A percentile compares a stretch with the other conserved stretches of the same genome.
Conservation (phyloP, 768 basidiomycete species). For the Strobilomyces confusus region DNA sequence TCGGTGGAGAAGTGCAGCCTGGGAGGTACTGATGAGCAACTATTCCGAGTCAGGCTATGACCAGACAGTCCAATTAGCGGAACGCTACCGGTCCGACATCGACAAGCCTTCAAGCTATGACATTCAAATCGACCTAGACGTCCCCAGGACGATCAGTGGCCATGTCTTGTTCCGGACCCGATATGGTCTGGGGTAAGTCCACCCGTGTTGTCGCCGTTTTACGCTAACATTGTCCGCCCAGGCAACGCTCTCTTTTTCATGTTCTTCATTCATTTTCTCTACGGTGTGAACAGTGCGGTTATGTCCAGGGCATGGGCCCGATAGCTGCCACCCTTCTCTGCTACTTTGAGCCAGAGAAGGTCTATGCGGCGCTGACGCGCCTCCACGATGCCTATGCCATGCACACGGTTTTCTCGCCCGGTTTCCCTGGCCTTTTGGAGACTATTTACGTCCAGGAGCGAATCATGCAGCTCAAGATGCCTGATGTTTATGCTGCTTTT, state of each 20-base stretch:
- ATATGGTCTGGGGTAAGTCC: conserved; percentile 89
- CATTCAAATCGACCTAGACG: conserved; percentile 96
- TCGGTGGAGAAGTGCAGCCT: conserved; percentile 89
- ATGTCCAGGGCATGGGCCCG: conserved; percentile 99
- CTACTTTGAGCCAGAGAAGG: conserved; percentile 89
- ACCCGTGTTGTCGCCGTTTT: not conserved
- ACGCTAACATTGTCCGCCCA: conserved; percentile 29
- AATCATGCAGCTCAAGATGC: conserved; percentile 83
- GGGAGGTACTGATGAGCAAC: conserved; percentile 74
- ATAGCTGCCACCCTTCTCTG: conserved; percentile 92
- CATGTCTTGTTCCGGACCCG: conserved; percentile 93
- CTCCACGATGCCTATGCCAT: conserved; percentile 86
- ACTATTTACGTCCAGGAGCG: conserved; percentile 95
- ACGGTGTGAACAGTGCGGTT: conserved; percentile 82
- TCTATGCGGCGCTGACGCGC: conserved; percentile 80
- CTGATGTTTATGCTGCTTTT: conserved; percentile 82
- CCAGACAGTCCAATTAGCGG: conserved; percentile 41
- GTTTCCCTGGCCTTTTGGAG: conserved; percentile 94
- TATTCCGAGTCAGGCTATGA: conserved; percentile 44
- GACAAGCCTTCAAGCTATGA: conserved; percentile 87
- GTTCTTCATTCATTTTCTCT: conserved; percentile 91
- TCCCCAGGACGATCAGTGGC: conserved; percentile 92
- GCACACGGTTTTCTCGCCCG: conserved; percentile 86
- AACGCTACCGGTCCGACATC: conserved; percentile 57
- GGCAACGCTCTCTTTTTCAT: conserved; percentile 93